These are phyloP conservation scores for Calycina herbarum DNA, from an alignment of 2,329 filamentous ascomycete species.

Conservation along the genomic window DNA sequence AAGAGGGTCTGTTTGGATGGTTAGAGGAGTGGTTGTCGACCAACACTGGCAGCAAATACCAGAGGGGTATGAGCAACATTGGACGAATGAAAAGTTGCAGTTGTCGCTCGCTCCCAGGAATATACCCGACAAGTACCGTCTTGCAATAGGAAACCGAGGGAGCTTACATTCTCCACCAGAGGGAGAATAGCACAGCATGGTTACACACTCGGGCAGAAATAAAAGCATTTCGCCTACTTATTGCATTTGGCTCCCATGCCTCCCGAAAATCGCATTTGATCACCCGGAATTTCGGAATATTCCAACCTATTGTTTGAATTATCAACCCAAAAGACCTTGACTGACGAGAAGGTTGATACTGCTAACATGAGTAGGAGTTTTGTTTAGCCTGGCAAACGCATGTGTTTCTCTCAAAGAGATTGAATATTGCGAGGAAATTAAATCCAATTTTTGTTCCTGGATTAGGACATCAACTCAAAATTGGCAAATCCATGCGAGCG, in stretches of 20 bases:
- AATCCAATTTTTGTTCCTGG: too few species aligned
- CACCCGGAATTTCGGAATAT: background rate
- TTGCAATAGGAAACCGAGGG: background rate
- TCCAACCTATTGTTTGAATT: background rate
- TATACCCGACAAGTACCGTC: background rate
- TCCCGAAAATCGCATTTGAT: background rate
- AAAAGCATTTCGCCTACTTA: background rate
- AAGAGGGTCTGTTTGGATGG: background rate
- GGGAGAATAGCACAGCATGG: background rate
- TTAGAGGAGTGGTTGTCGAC: background rate
- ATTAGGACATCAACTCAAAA: too few species aligned
- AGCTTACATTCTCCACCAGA: background rate
- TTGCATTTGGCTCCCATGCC: background rate
- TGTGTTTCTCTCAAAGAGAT: background rate
- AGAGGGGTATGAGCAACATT: background rate
- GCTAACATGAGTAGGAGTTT: background rate
- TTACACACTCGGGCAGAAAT: slow-evolving; percentile 1
- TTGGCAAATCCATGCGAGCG: too few species aligned
- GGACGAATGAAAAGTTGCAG: slow-evolving; percentile 1
- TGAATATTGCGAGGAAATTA: background rate
- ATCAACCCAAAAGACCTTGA: background rate
- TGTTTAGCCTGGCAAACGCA: background rate
- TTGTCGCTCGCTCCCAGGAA: background rate
- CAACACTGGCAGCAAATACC: background rate
- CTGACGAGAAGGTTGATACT: background rate